These are phyloP conservation scores for Penicillium sp. DNA, from an alignment of 2,329 filamentous ascomycete genomes.

Conservation along the genomic window DNA sequence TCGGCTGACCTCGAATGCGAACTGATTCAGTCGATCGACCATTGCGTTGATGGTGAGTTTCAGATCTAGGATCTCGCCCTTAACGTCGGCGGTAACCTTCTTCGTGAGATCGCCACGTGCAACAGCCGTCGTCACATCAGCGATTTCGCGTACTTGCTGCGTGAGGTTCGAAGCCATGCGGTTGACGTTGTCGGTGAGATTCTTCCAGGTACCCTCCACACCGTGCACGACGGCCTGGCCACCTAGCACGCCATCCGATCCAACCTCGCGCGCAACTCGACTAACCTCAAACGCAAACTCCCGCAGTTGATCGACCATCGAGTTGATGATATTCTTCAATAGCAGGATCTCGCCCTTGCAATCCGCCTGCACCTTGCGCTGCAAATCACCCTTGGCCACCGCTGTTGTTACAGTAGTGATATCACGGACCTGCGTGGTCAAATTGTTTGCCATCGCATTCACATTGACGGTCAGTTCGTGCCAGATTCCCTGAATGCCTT, in stretches of 20 bases:
- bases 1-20: conserved; percentile 60
- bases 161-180: conserved; percentile 96
- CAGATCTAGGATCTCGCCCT: conserved; percentile 85
- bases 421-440: conserved; percentile 85
- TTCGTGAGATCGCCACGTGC: conserved; percentile 86
- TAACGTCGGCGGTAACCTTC: conserved; percentile 86
- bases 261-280: conserved; percentile 87
- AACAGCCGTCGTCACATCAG: conserved; percentile 88
- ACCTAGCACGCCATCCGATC: conserved; percentile 84
- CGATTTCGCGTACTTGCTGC: conserved; percentile 92
- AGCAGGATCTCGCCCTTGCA: conserved; percentile 84
- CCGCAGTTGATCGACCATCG: conserved; percentile 93
- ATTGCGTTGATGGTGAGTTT: conserved; percentile 76
- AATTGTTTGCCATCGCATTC: conserved; percentile 78
- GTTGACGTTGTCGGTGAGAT: conserved; percentile 88
- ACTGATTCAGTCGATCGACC: conserved; percentile 59
- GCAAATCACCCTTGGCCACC: conserved; percentile 75
- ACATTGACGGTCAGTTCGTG: conserved; percentile 78
- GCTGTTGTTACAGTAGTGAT: conserved; percentile 75
- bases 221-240: conserved; percentile 91
- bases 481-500: conserved; percentile 79
- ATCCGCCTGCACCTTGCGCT: conserved; percentile 88
- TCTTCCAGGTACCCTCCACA: conserved; percentile 91
- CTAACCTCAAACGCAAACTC: conserved; percentile 94
- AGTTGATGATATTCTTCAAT: conserved; percentile 95